Conservation (phyloP, 2,329 filamentous ascomycete genomes). For the Aspergillus latus region DNA sequence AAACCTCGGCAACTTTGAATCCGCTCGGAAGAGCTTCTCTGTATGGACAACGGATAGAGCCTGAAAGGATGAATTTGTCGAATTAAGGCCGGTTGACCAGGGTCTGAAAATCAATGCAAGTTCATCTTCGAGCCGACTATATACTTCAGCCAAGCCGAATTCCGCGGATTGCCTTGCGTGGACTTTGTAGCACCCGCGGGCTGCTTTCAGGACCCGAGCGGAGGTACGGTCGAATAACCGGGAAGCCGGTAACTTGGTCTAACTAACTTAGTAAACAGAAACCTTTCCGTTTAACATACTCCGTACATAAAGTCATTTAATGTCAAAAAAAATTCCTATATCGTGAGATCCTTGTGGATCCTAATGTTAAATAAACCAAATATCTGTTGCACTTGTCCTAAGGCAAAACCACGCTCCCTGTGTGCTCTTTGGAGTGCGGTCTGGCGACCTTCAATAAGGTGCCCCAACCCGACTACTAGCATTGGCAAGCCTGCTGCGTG, state of each 20-base stretch:
- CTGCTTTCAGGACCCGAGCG: constrained; percentile 10
- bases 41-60: not conserved
- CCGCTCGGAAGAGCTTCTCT: constrained; percentile 7
- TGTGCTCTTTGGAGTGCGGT: too few relatives aligned
- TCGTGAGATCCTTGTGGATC: not conserved
- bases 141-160: constrained; percentile 12
- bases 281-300: not conserved
- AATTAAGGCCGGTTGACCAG: not conserved
- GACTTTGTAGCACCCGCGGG: constrained; percentile 10
- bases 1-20: constrained; percentile 30
- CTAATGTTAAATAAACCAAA: too few relatives aligned
- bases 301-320: not conserved
- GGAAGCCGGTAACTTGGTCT: constrained; percentile 5
- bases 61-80: not conserved
- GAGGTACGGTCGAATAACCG: constrained; percentile 14
- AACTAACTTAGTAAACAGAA: not conserved
- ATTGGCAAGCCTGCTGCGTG: too few relatives aligned
- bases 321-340: not conserved
- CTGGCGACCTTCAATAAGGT: too few relatives aligned
- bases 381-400: too few relatives aligned
- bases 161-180: constrained; percentile 6
- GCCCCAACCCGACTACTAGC: too few relatives aligned
- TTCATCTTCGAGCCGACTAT: not conserved
- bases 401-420: too few relatives aligned
- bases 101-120: not conserved